Base-by-base conservation (phyloP, 768 basidiomycete species). In the Boletus huronensis region DNA sequence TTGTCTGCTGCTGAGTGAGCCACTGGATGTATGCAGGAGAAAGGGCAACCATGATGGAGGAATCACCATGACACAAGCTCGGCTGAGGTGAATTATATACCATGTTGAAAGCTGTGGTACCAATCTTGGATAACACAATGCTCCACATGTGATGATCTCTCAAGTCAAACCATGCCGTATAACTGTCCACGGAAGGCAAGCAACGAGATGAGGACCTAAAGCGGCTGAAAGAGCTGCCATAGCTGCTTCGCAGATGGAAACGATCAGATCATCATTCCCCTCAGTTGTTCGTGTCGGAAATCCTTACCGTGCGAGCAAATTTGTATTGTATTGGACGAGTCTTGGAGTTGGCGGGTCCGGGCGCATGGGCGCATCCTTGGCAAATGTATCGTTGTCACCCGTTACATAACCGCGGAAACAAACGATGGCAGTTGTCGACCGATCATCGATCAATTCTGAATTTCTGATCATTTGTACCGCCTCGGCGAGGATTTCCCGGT, bases 1-100 rank as follows among this genome's bases (percentile, higher is more conserved):
- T 58, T 6, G 13, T 58, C 26, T 58, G 58, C 31, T 52, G 56
- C 26, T 58, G 41, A 17, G 6, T 3, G 36, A 53, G 41, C 45
- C 45, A 58, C 13, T 35, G 31, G 29, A 52, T 16, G 14, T 50
- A 51, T 21, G 43, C 23, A 11, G 49, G 21, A n/a, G 55, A 19
- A 14, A 6, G 5, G 9, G 48, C 3, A 6, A 25, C 11, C 55
- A 58, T 58, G 31, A 28, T 13, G 43, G 49, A 8, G 11, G 17
- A 14, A 14, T 19, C n/a, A 16, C 38, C 29, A 6, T 25, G 43
- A 3, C 11, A 10, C 1, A 13, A 26, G 6, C 16, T 26, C 8
- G 26, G 35, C 10, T 6, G 46, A 6, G 16, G 13, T 5, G 17
- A 11, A 23, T 19, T 52, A 38, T 50, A 52, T 48, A 23, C 26